phyloP scores from a whole-genome alignment of 345 rosid species.

The Combretum micranthum region DNA sequence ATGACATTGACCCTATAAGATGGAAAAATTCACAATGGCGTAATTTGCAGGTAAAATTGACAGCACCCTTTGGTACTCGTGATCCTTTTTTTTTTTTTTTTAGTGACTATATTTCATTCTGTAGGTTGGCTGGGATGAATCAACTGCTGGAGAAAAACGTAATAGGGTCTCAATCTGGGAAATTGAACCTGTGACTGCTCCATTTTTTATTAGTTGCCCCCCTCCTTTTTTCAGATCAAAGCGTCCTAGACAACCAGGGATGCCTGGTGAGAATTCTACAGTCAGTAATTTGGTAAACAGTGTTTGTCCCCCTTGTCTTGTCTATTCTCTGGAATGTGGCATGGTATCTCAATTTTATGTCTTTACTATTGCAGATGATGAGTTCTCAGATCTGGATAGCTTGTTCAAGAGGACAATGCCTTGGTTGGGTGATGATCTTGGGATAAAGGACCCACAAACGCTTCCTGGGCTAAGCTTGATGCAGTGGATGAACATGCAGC shows the following conservation, averaged over 20 bases:
- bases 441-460: constrained; percentile 62
- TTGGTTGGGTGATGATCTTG: constrained; percentile 73
- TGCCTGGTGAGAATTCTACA: constrained; percentile 40
- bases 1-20: constrained; percentile 69
- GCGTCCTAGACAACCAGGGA: constrained; percentile 74
- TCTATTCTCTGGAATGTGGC: constrained; percentile 2
- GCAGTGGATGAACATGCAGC: constrained; percentile 96
- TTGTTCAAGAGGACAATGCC: constrained; percentile 82
- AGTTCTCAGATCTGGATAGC: constrained; percentile 59
- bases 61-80: background rate
- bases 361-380: constrained; percentile 50
- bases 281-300: background rate
- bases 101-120: constrained; percentile 6
- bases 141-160: constrained; percentile 81
- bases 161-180: constrained; percentile 93
- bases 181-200: constrained; percentile 88
- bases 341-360: constrained; percentile 7
- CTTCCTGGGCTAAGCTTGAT: constrained; percentile 69
- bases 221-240: constrained; percentile 83
- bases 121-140: constrained; percentile 99
- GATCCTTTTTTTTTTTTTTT: too few species aligned
- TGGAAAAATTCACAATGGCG: constrained; percentile 93
- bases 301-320: background rate
- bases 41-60: constrained; percentile 50
- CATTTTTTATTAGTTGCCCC: constrained; percentile 75